Percentiles rank a stretch among this genome's conserved stretches.
Evolutionary conservation across 495 filamentous ascomycete genomes (phyloP).

Genomic region (Cryomyces antarcticus): DNA sequence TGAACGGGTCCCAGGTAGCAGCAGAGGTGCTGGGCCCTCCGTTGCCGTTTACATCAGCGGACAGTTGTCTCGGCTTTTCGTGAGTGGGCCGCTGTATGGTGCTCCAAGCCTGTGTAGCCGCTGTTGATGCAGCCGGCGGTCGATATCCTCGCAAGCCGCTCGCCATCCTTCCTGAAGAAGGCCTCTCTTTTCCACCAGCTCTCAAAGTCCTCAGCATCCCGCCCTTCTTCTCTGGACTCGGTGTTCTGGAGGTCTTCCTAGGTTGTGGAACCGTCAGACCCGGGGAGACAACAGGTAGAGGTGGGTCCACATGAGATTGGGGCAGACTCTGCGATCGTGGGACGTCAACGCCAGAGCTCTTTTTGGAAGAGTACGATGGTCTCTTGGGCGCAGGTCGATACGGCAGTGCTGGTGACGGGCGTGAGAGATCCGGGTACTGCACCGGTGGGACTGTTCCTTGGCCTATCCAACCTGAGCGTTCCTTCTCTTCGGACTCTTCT

Average conservation of each 20-base stretch:
- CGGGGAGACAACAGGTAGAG: conserved; percentile 7
- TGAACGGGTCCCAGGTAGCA: conserved; percentile 9
- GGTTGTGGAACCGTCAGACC: conserved; percentile 15
- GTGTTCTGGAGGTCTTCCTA: conserved; percentile 37
- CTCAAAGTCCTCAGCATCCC: conserved; percentile 72
- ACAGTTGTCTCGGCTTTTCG: background rate
- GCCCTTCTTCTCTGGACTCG: conserved; percentile 65
- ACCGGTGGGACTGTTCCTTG: conserved; percentile 63
- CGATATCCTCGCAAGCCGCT: conserved; percentile 6
- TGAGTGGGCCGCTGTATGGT: background rate
- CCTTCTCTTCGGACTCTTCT: background rate
- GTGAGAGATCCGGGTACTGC: conserved; percentile 55
- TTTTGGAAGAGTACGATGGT: conserved; percentile 26
- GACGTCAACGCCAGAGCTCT: conserved; percentile 26
- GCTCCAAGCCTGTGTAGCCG: conserved; percentile 69
- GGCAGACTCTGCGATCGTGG: conserved; percentile 8
- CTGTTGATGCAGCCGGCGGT: conserved; percentile 48
- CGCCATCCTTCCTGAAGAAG: conserved; percentile 24
- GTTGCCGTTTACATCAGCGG: background rate
- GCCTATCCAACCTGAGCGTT: conserved; percentile 22
- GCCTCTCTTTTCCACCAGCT: conserved; percentile 32
- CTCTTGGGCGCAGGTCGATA: conserved; percentile 22
- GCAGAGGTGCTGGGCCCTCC: background rate
- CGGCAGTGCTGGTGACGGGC: conserved; percentile 40
- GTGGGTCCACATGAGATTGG: conserved; percentile 3